phyloP scores from a whole-genome alignment of 306 rosid species.

The Quercus dentata region DNA sequence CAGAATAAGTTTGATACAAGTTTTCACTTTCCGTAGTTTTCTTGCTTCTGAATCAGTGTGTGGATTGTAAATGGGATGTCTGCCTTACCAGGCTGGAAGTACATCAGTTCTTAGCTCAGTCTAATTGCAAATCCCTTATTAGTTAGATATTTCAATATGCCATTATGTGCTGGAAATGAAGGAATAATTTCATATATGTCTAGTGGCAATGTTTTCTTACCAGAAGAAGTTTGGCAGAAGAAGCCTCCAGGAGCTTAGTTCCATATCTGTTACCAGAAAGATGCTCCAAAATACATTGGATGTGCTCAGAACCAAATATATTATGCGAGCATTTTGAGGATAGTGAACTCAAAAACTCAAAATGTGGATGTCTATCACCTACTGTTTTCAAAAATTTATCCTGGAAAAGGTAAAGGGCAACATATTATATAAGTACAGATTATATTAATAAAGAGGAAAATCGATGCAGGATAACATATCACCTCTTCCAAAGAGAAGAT shows the following conservation, averaged over 20 bases:
- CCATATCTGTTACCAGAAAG: conserved; percentile 36
- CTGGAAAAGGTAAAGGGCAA: conserved; percentile 34
- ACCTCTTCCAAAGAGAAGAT: background rate
- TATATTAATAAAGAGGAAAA: background rate
- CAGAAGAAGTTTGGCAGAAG: conserved; percentile 71
- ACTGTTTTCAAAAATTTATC: conserved; percentile 56
- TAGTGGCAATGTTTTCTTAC: conserved; percentile 40
- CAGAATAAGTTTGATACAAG: background rate
- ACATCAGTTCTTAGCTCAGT: background rate
- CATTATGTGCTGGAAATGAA: background rate
- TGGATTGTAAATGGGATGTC: background rate
- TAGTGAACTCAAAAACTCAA: conserved; percentile 62
- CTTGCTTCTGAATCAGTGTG: background rate
- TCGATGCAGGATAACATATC: background rate
- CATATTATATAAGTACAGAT: background rate
- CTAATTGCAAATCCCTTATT: background rate
- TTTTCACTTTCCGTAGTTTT: background rate
- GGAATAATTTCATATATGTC: conserved; percentile 11
- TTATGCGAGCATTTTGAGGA: conserved; percentile 77
- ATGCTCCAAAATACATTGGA: conserved; percentile 49
- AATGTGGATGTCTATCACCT: conserved; percentile 52
- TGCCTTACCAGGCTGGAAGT: background rate
- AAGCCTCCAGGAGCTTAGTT: conserved; percentile 49
- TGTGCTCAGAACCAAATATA: conserved; percentile 73
- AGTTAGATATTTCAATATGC: conserved; percentile 2